A percentile compares a stretch with the other conserved stretches of the same genome.
These are phyloP conservation scores for Didymella lethalis DNA, from an alignment of 2,329 filamentous ascomycete species.

Conservation along the genomic window DNA sequence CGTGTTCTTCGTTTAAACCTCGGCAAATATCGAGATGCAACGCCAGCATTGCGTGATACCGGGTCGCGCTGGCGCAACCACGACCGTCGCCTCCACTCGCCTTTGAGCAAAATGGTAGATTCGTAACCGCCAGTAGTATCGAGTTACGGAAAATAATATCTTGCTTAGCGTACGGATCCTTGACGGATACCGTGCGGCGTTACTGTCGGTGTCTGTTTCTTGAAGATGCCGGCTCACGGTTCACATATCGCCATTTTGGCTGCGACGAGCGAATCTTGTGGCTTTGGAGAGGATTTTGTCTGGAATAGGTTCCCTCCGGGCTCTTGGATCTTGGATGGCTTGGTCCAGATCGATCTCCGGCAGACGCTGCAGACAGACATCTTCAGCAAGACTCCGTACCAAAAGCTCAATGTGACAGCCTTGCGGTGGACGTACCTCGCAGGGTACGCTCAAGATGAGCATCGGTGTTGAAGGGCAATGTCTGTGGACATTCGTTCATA, in stretches of 20 bases:
- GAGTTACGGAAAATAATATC: background rate
- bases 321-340: background rate
- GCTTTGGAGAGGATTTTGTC: background rate
- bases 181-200: constrained; percentile 1
- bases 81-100: background rate
- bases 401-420: background rate
- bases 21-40: background rate
- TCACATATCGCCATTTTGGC: constrained; percentile 11
- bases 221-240: constrained; percentile 1
- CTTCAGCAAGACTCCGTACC: background rate
- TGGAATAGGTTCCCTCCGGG: background rate
- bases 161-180: background rate
- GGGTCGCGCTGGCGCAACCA: constrained; percentile 16
- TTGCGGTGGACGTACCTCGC: background rate
- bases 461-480: too few relatives aligned
- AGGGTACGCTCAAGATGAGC: too few relatives aligned
- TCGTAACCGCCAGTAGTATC: background rate
- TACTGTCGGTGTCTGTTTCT: background rate
- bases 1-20: background rate
- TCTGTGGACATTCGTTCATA: too few relatives aligned
- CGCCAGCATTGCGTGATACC: constrained; percentile 18
- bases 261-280: constrained; percentile 6
- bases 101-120: background rate
- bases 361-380: background rate
- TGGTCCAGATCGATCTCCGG: background rate